Base-by-base conservation (phyloP, 2,329 filamentous ascomycete genomes). In the Scedosporium aurantiacum region DNA sequence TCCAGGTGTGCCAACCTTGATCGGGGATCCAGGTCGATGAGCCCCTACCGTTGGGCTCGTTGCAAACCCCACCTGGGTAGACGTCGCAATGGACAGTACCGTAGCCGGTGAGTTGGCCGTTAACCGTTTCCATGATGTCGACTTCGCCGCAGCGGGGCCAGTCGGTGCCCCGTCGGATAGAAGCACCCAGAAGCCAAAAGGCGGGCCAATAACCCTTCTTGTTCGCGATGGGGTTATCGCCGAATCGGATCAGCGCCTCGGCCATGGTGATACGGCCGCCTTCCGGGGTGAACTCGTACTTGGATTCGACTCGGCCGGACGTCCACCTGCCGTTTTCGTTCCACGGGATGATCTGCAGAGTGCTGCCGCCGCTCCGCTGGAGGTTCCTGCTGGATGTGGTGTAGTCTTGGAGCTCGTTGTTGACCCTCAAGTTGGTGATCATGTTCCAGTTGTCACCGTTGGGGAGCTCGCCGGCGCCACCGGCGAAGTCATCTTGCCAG, bases 131-230 rank as follows among this genome's bases (percentile, higher is more conserved):
- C 68, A 84, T 74, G 65, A 84, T 78, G 68, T 84, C 82, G 58
- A 84, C 72, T 74, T 84, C 82, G 63, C 82, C 82, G 62, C 78
- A 79, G 7, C 63, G 60, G 0, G 82, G 82, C 82, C 82, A 84
- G 14, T 66, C 41, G 1, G 73, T 76, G 7, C 79, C 79, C 54
- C 76, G 71, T 27, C 78, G 76, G 61, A 79, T 72, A 10, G 75
- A 68, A 58, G 82, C 74, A 47, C 82, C 81, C 16, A 84, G 73
- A 63, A 82, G 72, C 81, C 81, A 84, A 66, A 83, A 83, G 0
- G 82, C 82, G 0, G 82, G 81, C 82, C 81, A 84, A 58, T 84
- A 73, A 4, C 82, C 82, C 65, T 82, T 74, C 69, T 82, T 80
- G 52, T 69, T 68, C 2, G 73, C 72, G 50, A 67, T 66, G 1